Percentiles rank a stretch among this genome's conserved stretches.
Evolutionary conservation across 228 moss, liverwort and hornwort species (phyloP).

Genomic region (Sphagnum magellanicum): DNA sequence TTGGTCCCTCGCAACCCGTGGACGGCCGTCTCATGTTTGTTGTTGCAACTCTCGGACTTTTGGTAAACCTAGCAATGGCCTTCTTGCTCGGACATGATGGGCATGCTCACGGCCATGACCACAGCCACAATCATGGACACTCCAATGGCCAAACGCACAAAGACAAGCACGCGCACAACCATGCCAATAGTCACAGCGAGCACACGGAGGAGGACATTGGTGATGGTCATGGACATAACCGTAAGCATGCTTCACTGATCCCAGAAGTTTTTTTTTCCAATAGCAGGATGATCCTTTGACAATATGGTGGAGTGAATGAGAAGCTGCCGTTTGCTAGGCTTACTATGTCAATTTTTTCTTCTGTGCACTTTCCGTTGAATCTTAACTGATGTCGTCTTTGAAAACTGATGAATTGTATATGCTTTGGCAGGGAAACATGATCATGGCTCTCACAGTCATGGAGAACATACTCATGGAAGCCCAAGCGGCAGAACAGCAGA

Average conservation of each 20-base stretch:
- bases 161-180: slow-evolving; percentile 3
- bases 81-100: slow-evolving; percentile 46
- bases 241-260: neutral
- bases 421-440: slow-evolving; percentile 5
- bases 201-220: neutral
- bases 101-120: slow-evolving; percentile 21
- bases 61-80: slow-evolving; percentile 78
- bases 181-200: neutral
- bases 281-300: no score
- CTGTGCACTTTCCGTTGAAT: no score
- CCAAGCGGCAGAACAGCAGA: neutral
- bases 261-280: no score
- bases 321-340: no score
- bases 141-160: slow-evolving; percentile 5
- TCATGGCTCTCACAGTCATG: slow-evolving; percentile 10
- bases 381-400: no score
- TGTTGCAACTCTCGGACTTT: slow-evolving; percentile 53
- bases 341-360: no score
- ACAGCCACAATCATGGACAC: slow-evolving; percentile 6
- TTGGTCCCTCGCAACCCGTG: slow-evolving; percentile 11
- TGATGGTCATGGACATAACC: slow-evolving; percentile 2
- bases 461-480: slow-evolving; percentile 9
- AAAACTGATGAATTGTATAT: no score
- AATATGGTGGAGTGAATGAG: no score
- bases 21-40: slow-evolving; percentile 73